These are phyloP conservation scores for Skeletonema menzelii DNA, from an alignment of 108 stramenopile species.

Conservation along the genomic window DNA sequence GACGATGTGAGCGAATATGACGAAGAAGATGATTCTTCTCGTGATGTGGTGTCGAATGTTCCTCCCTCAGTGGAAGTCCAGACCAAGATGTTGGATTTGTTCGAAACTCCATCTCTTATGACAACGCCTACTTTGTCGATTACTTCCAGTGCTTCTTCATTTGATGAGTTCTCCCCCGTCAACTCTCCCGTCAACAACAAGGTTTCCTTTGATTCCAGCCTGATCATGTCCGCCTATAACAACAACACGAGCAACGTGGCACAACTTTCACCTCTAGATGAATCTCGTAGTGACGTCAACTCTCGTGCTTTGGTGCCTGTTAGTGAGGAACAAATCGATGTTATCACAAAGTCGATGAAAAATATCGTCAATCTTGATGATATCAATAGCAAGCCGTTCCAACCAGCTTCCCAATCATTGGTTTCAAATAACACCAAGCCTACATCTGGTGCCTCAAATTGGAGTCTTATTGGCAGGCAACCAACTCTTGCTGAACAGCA, in stretches of 20 bases:
- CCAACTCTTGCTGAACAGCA: constrained; percentile 34
- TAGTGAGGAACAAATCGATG: constrained; percentile 30
- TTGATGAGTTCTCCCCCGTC: constrained; percentile 28
- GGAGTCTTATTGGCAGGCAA: constrained; percentile 24
- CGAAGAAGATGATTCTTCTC: not conserved
- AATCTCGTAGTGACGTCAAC: not conserved
- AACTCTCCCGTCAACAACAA: not conserved
- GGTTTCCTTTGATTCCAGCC: constrained; percentile 23
- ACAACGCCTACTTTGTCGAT: not conserved
- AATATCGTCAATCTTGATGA: constrained; percentile 47
- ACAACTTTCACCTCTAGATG: not conserved
- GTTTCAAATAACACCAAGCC: not conserved
- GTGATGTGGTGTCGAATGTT: not conserved
- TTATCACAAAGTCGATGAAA: constrained; percentile 32
- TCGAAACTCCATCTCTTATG: not conserved
- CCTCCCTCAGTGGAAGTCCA: not conserved
- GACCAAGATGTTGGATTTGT: not conserved
- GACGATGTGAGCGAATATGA: not conserved
- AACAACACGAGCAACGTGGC: constrained; percentile 3
- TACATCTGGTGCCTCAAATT: not conserved
- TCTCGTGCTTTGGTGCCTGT: constrained; percentile 24
- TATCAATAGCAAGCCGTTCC: constrained; percentile 10
- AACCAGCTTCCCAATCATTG: not conserved
- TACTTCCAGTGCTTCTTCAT: not conserved
- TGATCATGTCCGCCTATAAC: constrained; percentile 27